phyloP scores from a whole-genome alignment of 2,329 filamentous ascomycete genomes.

The Ustulina deusta region DNA sequence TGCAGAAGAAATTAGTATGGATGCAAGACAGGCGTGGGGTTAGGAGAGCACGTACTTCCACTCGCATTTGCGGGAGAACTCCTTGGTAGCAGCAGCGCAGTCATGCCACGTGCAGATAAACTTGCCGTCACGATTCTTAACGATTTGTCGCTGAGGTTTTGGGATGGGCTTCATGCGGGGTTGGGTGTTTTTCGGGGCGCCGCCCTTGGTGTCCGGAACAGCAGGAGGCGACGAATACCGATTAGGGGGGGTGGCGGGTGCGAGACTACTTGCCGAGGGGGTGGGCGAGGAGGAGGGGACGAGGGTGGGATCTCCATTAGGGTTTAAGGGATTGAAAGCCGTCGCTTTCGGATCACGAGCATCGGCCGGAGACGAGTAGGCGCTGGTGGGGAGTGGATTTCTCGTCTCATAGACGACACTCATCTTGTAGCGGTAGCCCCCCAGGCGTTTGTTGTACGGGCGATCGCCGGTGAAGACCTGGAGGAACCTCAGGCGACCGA shows the following conservation, averaged over 20 bases:
- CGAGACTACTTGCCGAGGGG: slow-evolving; percentile 32
- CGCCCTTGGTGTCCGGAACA: slow-evolving; percentile 15
- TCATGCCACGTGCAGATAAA: slow-evolving; percentile 79
- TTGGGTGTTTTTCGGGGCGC: slow-evolving; percentile 21
- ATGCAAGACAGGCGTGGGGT: background rate
- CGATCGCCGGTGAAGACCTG: slow-evolving; percentile 48
- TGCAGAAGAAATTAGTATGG: slow-evolving; percentile 54
- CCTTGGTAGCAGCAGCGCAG: slow-evolving; percentile 70
- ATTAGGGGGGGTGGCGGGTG: slow-evolving; percentile 39
- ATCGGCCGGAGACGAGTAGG: slow-evolving; percentile 61
- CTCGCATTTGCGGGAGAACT: slow-evolving; percentile 87
- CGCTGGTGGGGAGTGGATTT: slow-evolving; percentile 58
- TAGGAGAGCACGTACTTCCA: slow-evolving; percentile 80
- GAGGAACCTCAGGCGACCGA: slow-evolving; percentile 59
- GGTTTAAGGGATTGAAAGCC: slow-evolving; percentile 54
- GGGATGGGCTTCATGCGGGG: slow-evolving; percentile 65
- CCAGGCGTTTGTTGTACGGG: slow-evolving; percentile 44
- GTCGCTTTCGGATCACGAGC: slow-evolving; percentile 56
- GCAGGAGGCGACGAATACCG: slow-evolving; percentile 24
- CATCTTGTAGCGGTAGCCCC: slow-evolving; percentile 54
- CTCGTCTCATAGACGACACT: slow-evolving; percentile 65
- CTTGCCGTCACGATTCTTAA: slow-evolving; percentile 77
- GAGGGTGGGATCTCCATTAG: slow-evolving; percentile 53
- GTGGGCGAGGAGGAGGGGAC: slow-evolving; percentile 38
- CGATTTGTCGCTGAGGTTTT: slow-evolving; percentile 69